Percentiles rank a stretch among this genome's conserved stretches.
Evolutionary conservation across 2,329 filamentous ascomycete species (phyloP).

Genomic region (Claviceps spartinae): DNA sequence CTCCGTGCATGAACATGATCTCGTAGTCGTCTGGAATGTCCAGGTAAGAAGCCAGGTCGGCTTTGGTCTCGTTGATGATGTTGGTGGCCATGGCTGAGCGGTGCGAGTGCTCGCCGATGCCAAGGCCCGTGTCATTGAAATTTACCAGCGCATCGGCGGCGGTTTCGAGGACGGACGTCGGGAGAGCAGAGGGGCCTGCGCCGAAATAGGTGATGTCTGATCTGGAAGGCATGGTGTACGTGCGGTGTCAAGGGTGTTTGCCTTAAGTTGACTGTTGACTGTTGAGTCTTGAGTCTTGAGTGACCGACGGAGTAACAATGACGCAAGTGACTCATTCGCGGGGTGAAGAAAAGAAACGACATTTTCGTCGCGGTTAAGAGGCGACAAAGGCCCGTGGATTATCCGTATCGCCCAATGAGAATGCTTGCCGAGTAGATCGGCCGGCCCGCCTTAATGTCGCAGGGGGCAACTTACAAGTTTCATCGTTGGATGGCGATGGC

Average conservation of each 20-base stretch:
- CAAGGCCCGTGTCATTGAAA: slow-evolving; percentile 68
- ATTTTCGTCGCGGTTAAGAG: neutral
- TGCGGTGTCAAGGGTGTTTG: neutral
- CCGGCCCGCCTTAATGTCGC: too few species aligned
- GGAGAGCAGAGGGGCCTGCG: slow-evolving; percentile 77
- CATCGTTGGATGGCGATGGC: too few species aligned
- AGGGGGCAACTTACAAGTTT: too few species aligned
- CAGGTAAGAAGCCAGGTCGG: slow-evolving; percentile 57
- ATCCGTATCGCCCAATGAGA: neutral
- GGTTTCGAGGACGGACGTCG: slow-evolving; percentile 64
- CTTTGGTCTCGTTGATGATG: slow-evolving; percentile 69
- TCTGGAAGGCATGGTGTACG: slow-evolving; percentile 19
- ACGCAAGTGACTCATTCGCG: too few species aligned
- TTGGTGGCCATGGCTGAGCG: slow-evolving; percentile 65
- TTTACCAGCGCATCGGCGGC: slow-evolving; percentile 69
- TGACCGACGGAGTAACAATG: neutral
- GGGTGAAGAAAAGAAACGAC: neutral
- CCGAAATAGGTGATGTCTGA: slow-evolving; percentile 76
- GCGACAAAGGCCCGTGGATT: neutral
- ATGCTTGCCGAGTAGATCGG: neutral
- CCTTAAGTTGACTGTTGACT: neutral
- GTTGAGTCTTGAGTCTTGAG: neutral
- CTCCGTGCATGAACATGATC: slow-evolving; percentile 75
- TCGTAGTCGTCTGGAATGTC: slow-evolving; percentile 81
- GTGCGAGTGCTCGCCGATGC: slow-evolving; percentile 80